Percentiles rank a stretch among this genome's conserved stretches.
These are phyloP conservation scores for Erythrophleum ivorense DNA, from an alignment of 331 rosid genomes.

Conservation along the genomic window DNA sequence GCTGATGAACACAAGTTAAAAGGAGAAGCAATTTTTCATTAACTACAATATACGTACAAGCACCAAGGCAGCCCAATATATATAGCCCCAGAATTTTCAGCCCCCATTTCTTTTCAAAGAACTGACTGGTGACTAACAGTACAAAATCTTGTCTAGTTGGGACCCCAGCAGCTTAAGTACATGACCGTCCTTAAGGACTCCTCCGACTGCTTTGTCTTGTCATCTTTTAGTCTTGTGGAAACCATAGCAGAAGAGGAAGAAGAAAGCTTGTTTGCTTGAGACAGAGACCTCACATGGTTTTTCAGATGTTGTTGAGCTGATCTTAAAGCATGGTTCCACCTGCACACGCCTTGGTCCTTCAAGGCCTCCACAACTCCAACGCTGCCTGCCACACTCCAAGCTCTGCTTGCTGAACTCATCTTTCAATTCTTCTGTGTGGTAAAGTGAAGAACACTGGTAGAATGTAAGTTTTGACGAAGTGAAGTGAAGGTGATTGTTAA, in stretches of 20 bases:
- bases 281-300: conserved; percentile 27
- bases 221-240: conserved; percentile 12
- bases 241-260: conserved; percentile 32
- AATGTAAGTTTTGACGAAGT: background rate
- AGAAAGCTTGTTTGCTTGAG: conserved; percentile 40
- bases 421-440: background rate
- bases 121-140: background rate
- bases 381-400: conserved; percentile 46
- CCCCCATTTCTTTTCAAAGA: background rate
- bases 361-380: conserved; percentile 45
- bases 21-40: background rate
- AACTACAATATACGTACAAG: background rate
- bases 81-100: background rate
- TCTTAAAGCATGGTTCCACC: conserved; percentile 43
- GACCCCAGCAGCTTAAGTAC: conserved; percentile 52
- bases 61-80: background rate
- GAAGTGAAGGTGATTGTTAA: background rate
- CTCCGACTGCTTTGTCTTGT: conserved; percentile 31
- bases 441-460: background rate
- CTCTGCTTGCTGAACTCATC: conserved; percentile 38
- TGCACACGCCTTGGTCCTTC: conserved; percentile 47
- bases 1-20: background rate
- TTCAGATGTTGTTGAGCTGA: conserved; percentile 40
- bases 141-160: conserved; percentile 9
- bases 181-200: conserved; percentile 40